Evolutionary conservation across 208 protist genomes (phyloP).

Genomic region (Trypanosoma rangeli): DNA sequence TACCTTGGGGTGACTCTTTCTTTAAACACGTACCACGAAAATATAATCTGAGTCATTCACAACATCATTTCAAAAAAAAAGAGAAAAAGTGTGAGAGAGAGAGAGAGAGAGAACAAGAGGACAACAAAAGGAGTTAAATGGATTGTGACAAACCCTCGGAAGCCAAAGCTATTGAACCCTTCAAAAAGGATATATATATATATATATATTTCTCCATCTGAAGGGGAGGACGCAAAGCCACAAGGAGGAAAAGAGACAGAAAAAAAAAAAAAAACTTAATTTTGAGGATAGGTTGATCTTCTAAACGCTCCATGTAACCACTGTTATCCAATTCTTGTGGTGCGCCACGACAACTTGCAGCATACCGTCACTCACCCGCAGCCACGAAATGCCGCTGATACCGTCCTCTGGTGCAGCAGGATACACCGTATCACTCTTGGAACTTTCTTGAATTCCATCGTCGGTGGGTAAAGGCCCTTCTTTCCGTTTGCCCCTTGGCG

Average conservation of each 20-base stretch:
- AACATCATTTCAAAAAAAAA: neutral
- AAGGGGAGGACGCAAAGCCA: neutral
- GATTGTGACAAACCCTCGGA: neutral
- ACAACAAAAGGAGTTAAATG: conserved; percentile 15
- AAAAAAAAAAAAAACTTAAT: conserved; percentile 6
- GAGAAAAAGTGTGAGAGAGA: conserved; percentile 5
- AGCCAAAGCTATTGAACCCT: too few species aligned
- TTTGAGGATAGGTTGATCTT: neutral
- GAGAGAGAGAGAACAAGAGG: neutral
- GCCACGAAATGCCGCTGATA: conserved; percentile 39
- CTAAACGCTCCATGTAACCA: conserved; percentile 42
- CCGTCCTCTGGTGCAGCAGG: conserved; percentile 31
- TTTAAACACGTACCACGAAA: too few species aligned
- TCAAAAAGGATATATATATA: conserved; percentile 4
- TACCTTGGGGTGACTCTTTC: neutral
- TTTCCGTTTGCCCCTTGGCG: neutral
- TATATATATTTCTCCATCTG: too few species aligned
- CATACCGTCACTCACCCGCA: conserved; percentile 20
- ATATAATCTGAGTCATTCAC: too few species aligned
- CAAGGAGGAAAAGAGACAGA: conserved; percentile 18
- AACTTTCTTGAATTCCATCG: neutral
- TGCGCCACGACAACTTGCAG: conserved; percentile 45
- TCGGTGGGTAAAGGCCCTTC: neutral
- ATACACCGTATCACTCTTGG: neutral
- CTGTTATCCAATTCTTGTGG: conserved; percentile 40